Evolutionary conservation across 2,329 filamentous ascomycete species (phyloP).

Genomic region (Oidium heveae): DNA sequence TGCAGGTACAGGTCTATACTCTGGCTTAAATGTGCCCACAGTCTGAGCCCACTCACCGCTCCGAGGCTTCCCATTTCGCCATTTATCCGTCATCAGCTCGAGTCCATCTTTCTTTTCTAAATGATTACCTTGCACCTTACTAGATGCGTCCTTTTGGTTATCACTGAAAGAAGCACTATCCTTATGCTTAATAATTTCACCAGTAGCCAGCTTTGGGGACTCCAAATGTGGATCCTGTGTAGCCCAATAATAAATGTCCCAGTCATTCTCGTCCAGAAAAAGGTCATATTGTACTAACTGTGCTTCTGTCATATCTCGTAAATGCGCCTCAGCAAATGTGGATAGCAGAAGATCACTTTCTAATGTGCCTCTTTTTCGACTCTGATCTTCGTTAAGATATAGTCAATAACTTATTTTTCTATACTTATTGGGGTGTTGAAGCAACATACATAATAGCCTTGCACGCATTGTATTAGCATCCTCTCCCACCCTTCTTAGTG

Average conservation of each 20-base stretch:
- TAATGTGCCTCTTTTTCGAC: conserved; percentile 82
- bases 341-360: conserved; percentile 90
- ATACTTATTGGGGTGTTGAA: background rate
- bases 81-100: conserved; percentile 9
- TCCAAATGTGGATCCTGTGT: conserved; percentile 51
- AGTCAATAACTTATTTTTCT: background rate
- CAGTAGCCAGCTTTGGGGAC: conserved; percentile 22
- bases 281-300: conserved; percentile 69
- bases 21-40: conserved; percentile 76
- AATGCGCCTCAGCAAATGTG: conserved; percentile 68
- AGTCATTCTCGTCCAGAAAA: conserved; percentile 97
- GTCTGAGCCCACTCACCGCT: conserved; percentile 92
- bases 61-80: conserved; percentile 15
- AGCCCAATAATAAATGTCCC: conserved; percentile 99
- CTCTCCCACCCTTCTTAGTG: conserved; percentile 64
- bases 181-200: conserved; percentile 11
- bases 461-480: conserved; percentile 69
- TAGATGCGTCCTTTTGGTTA: conserved; percentile 6
- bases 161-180: conserved; percentile 2
- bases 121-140: conserved; percentile 10
- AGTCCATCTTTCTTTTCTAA: conserved; percentile 11
- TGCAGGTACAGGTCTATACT: conserved; percentile 68
- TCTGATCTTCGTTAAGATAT: conserved; percentile 50
- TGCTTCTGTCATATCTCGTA: conserved; percentile 42
- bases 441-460: conserved; percentile 37